Base-by-base conservation (phyloP, 805 yeast species). In the Metschnikowia continentalis region DNA sequence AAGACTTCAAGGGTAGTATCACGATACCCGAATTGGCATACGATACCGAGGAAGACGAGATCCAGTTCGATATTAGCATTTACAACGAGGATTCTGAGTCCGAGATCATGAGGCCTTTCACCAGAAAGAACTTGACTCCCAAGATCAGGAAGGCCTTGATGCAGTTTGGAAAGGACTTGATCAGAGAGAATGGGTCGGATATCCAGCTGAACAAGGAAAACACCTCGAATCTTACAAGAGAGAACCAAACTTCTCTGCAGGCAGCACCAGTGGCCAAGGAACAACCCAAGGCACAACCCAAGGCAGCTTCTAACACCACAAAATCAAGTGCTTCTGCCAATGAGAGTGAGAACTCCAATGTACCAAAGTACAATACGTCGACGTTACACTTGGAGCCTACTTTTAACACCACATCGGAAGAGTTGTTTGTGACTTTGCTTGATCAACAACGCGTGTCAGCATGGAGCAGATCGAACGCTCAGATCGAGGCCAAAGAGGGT, bases 1-100 rank as follows among this genome's bases (percentile, higher is more conserved):
- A 56, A 22, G 69, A 66, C 6, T 82, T 81, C 46, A 71, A 74
- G 42, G 99, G 99, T 30, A 76, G 86, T 17, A 84, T 94, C 50
- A 79, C 83, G 6, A 71, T 94, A 47, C 99, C 99, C 5, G 99
- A 94, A 67, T 78, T 94, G 53, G 92, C 97, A 6, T 94, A 94
- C 69, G 98, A 94, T 67, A 82, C 96, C 8, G 94, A 86, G 48
- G 78, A 72, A 23, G 91, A 86, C 54, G 97, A 90, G 57, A 86
- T 84, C 61, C 97, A 89, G 67, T 94, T 92, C 65, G 86, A 85
- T 47, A 77, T 90, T 47, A 76, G 86, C 22, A 77, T 90, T 40
- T 79, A 78, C 61, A 78, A 79, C 53, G 86, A 83, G 54, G 72
- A 68, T 54, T 61, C 74, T 22, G 65, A 62, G 13, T 61, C 71